Evolutionary conservation across 2,329 filamentous ascomycete genomes (phyloP), one percentile per base, ranked within the genome.

Genomic region (Lomentospora prolificans): DNA sequence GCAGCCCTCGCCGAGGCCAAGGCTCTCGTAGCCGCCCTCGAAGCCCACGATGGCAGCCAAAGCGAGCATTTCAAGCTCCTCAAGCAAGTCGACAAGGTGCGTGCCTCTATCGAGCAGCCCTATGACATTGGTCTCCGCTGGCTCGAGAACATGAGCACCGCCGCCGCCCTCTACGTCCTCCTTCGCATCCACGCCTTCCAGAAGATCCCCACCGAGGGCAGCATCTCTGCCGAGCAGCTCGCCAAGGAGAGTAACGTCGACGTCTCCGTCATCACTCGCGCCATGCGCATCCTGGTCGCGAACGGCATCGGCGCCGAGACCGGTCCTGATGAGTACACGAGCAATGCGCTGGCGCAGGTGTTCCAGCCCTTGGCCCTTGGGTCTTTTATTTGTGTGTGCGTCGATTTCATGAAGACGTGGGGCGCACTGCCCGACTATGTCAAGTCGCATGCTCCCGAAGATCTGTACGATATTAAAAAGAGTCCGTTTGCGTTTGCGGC

Each of bases 221-320:
- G 46, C 30, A 53, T 56, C 60, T 60, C 59, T 1, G 62, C 63
- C 0, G 58, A 50, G 36, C 50, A 63, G 25, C 61, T 65, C 27
- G 61, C 60, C 30, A 51, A 50, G 6, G 30, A 51, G 55, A 61
- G 62, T 58, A 65, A 67, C 50, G 62, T 66, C 24, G 63, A 66
- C 56, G 57, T 58, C 4, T 67, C 67, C 12, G 64, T 65, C 19
- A 64, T 71, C 44, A 58, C 65, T 14, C 64, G 69, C 3, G 50
- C 61, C 24, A 65, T 67, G 58, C 68, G 67, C 7, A 61, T 69
- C 3, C 60, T 62, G 46, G 54, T 69, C 17, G 64, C 58, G 22
- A 61, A 64, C 54, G 68, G 68, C 19, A 57, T 69, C 39, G 66
- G 65, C 41, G 44, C 30, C 14, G 66, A 70, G 57, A 64, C 64